phyloP scores from a whole-genome alignment of 164 flowering plant genomes.

The Dillenia suffruticosa region DNA sequence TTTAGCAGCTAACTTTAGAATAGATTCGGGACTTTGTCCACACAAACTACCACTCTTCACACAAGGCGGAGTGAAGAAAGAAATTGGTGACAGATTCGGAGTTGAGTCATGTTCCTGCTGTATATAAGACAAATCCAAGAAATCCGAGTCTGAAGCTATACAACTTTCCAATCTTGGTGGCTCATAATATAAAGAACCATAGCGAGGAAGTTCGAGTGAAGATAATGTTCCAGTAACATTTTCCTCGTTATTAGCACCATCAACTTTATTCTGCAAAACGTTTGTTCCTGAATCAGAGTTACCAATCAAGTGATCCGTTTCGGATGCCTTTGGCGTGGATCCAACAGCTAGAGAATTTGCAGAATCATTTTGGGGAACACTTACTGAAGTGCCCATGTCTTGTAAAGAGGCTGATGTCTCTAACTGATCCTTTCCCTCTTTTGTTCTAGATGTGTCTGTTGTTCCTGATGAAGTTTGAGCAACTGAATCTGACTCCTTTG shows the following conservation, averaged over 20 bases:
- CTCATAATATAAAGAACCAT: conserved; percentile 48
- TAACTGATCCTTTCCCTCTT: conserved; percentile 35
- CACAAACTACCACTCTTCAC: conserved; percentile 28
- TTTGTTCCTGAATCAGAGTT: conserved; percentile 23
- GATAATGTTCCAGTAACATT: conserved; percentile 23
- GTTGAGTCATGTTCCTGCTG: conserved; percentile 27
- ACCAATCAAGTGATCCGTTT: conserved; percentile 20
- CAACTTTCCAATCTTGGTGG: conserved; percentile 35
- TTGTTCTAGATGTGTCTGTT: conserved; percentile 32
- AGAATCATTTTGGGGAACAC: conserved; percentile 27
- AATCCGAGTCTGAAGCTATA: conserved; percentile 26
- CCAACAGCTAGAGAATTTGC: conserved; percentile 33
- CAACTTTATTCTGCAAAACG: conserved; percentile 19
- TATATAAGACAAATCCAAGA: conserved; percentile 8
- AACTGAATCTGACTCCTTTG: conserved; percentile 39
- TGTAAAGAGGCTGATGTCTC: conserved; percentile 22
- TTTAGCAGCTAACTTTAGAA: conserved; percentile 74
- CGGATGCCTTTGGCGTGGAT: conserved; percentile 22
- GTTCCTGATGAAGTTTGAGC: conserved; percentile 43
- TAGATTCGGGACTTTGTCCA: conserved; percentile 54
- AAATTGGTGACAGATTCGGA: conserved; percentile 34
- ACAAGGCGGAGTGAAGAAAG: conserved; percentile 70
- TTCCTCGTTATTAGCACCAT: conserved; percentile 23
- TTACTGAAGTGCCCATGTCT: conserved; percentile 26
- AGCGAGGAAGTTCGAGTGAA: conserved; percentile 26